phyloP scores from a whole-genome alignment of 2,329 filamentous ascomycete species.

The Endoconidiophora polonica region DNA sequence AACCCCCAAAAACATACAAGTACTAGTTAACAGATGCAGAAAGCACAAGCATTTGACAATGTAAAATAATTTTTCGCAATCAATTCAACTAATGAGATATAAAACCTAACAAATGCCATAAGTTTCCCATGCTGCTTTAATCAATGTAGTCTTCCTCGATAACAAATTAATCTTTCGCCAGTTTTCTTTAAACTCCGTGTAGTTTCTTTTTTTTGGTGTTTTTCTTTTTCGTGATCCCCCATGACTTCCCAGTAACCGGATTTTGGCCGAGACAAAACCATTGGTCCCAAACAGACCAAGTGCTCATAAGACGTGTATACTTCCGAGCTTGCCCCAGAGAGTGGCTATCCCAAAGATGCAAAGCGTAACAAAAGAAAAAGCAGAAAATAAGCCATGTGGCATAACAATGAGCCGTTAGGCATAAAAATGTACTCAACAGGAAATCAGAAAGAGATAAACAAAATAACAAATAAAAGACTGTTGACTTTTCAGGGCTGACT shows the following conservation, averaged over 20 bases:
- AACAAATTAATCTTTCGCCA: neutral
- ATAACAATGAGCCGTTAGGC: too few species aligned
- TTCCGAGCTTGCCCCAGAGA: neutral
- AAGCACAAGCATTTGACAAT: too few species aligned
- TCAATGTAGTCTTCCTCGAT: neutral
- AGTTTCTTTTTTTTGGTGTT: slow-evolving; percentile 2
- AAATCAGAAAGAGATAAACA: slow-evolving; percentile 1
- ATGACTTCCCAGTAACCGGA: neutral
- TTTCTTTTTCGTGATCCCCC: neutral
- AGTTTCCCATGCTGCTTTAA: neutral
- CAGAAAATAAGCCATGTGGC: neutral
- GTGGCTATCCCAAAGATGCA: neutral
- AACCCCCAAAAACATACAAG: too few species aligned
- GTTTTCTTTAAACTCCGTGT: neutral
- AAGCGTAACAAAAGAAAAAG: slow-evolving; percentile 3
- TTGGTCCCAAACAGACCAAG: neutral
- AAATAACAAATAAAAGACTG: slow-evolving; percentile 1
- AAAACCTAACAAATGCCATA: slow-evolving; percentile 7
- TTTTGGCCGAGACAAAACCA: too few species aligned
- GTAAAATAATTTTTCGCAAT: neutral
- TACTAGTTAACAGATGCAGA: too few species aligned
- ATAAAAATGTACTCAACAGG: neutral
- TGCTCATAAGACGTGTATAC: neutral
- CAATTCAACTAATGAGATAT: slow-evolving; percentile 6
- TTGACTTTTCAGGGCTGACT: neutral